These are phyloP conservation scores for Triticum turgidum DNA, from an alignment of 176 grass and related monocot species.

Conservation along the genomic window DNA sequence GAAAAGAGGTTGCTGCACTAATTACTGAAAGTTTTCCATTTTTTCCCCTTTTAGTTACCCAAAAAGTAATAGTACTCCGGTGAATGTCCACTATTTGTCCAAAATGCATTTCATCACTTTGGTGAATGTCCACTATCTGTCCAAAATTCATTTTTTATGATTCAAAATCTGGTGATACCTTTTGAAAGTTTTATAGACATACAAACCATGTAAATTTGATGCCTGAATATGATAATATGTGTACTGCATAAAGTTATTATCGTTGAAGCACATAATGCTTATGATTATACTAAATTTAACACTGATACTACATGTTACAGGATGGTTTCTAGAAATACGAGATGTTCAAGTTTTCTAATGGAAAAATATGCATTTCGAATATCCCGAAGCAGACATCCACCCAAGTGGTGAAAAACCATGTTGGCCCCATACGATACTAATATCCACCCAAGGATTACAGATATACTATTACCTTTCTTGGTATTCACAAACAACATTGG, in stretches of 20 bases:
- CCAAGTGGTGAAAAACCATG: not conserved
- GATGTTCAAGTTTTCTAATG: not conserved
- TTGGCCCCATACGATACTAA: not conserved
- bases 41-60: slow-evolving; percentile 13
- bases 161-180: not conserved
- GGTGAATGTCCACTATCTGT: too few relatives aligned
- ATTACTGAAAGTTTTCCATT: not conserved
- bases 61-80: too few relatives aligned
- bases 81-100: too few relatives aligned
- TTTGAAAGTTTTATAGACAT: too few relatives aligned
- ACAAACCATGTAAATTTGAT: not conserved
- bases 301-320: not conserved
- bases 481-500: slow-evolving; percentile 60
- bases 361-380: slow-evolving; percentile 1
- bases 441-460: slow-evolving; percentile 20
- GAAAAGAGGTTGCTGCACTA: not conserved
- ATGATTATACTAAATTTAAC: not conserved
- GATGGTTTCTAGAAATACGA: not conserved
- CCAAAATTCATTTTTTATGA: not conserved
- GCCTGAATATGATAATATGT: not conserved
- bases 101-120: too few relatives aligned
- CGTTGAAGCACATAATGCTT: not conserved
- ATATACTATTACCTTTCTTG: slow-evolving; percentile 63
- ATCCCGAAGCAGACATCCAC: not conserved
- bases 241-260: not conserved